Base-by-base conservation (phyloP, 495 filamentous ascomycete species). In the Parathielavia appendiculata region DNA sequence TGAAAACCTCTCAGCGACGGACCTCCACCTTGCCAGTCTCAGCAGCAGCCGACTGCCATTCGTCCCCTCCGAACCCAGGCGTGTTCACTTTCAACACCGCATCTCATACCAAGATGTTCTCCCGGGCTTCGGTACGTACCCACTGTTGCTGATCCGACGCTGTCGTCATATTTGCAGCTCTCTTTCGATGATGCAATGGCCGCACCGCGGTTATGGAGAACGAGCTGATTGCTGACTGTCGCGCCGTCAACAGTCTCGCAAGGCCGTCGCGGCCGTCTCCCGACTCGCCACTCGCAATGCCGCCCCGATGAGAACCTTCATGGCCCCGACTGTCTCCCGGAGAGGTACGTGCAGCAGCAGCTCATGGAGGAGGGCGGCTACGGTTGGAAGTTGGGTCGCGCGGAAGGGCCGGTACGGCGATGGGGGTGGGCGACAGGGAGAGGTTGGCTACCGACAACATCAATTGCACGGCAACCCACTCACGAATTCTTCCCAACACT, bases 271-370 rank as follows among this genome's bases (percentile, higher is more conserved):
- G 63, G 73, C 76, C 63, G 71, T 72, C 65, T 69, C 84, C 79
- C 86, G 90, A 73, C 79, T 86, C 70, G 83, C 84, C 75, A 84
- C 87, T 75, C 86, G 85, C 67, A 86, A 86, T 73, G 77, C 81
- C 73, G 76, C 81, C 66, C 78, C 86, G 70, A 83, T 82, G 73
- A 87, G 93, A 69, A 88, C 85, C 70, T 92, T 97, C 79, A 86
- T 95, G 68, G 78, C 79, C 47, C 83, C 88, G 41, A 91, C 88
- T 35, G 80, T 85, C 65, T 74, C 81, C 59, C 83, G 88, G 72
- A 79, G 85, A 85, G 88, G 89, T 91, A 82, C 66, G 76, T 73
- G 19, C 49, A 49, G 22, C 32, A 54, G 23, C 50, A 39, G 0
- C 35, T 17, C 9, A 22, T n/a, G 50, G 20, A 16, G 14, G 34